A percentile compares a stretch with the other conserved stretches of the same genome.
Evolutionary conservation across 495 filamentous ascomycete species (phyloP).

Genomic region (Neurospora pannonica): DNA sequence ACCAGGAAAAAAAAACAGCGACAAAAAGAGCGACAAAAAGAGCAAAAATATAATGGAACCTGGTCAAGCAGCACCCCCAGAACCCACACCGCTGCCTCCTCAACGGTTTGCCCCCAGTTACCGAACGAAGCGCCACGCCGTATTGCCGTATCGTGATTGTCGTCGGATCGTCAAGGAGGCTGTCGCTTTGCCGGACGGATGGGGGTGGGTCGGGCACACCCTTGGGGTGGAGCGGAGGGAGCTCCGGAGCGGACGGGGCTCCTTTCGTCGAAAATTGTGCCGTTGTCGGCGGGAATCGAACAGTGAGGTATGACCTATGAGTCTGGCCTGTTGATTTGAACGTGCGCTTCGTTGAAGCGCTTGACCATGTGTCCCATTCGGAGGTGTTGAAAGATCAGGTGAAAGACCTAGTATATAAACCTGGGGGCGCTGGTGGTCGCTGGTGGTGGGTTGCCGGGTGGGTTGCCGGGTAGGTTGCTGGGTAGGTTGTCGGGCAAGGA

Average conservation of each 20-base stretch:
- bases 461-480: not conserved
- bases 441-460: not conserved
- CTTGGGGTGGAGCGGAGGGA: no score
- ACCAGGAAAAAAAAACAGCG: not conserved
- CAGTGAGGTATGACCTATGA: no score
- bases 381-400: not conserved
- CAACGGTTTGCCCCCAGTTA: not conserved
- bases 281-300: no score
- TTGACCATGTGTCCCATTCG: not conserved
- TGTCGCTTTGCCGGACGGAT: not conserved
- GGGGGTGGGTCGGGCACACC: no score
- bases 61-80: not conserved
- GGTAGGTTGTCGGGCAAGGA: not conserved
- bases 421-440: not conserved
- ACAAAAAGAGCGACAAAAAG: no score
- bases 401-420: not conserved
- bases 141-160: not conserved
- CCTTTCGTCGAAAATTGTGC: no score
- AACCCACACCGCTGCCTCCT: not conserved
- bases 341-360: no score
- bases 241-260: no score
- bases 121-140: not conserved
- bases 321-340: no score
- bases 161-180: not conserved
- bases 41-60: not conserved